phyloP scores from a whole-genome alignment of 2,329 filamentous ascomycete species.

The Sporothrix phasma region DNA sequence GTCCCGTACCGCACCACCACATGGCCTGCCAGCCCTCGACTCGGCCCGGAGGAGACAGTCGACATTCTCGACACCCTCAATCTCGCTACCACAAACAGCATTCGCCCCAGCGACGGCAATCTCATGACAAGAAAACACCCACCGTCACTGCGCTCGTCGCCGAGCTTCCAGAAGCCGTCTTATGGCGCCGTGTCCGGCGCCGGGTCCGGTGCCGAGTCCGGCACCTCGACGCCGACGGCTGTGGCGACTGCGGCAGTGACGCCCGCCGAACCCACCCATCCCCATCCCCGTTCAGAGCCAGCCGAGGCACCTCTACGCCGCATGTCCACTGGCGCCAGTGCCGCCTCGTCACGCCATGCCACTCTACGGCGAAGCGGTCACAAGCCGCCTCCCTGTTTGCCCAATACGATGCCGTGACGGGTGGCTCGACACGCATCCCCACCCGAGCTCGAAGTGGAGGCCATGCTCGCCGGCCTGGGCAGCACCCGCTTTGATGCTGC shows the following conservation, averaged over 20 bases:
- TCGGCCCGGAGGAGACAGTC: conserved; percentile 10
- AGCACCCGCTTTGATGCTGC: conserved; percentile 24
- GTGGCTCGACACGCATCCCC: conserved; percentile 25
- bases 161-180: conserved; percentile 25
- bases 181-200: conserved; percentile 27
- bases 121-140: conserved; percentile 23
- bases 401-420: conserved; percentile 19
- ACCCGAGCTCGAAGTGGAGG: conserved; percentile 41
- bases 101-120: conserved; percentile 16
- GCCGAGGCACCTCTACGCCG: not conserved
- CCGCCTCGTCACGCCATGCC: conserved; percentile 3
- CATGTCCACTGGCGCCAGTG: not conserved
- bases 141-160: conserved; percentile 25
- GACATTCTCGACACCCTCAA: conserved; percentile 12
- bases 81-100: conserved; percentile 12
- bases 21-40: conserved; percentile 8
- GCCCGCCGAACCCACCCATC: not conserved
- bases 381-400: conserved; percentile 17
- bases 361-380: conserved; percentile 15
- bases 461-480: conserved; percentile 43
- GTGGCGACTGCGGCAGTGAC: not conserved
- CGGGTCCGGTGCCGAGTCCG: conserved; percentile 14
- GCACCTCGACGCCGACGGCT: not conserved
- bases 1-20: not conserved
- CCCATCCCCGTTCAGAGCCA: not conserved